Conservation (phyloP, 1,284 basidiomycete genomes). For the Leucoagaricus sp. region DNA sequence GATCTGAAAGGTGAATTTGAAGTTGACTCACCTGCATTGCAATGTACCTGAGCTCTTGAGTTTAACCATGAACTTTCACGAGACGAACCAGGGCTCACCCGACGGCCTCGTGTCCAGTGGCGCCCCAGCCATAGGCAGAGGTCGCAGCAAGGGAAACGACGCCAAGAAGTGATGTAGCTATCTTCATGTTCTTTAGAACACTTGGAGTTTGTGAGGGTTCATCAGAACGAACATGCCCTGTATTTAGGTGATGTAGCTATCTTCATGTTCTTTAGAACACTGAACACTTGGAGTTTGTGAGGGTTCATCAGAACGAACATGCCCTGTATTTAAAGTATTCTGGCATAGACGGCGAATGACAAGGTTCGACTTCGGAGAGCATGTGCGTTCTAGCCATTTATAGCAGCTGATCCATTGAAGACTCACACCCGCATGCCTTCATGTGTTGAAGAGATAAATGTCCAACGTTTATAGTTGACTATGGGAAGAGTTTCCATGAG, state of each 20-base stretch:
- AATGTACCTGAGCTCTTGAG: constrained; percentile 30
- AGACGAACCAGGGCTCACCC: constrained; percentile 27
- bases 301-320: not conserved
- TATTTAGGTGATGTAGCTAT: not conserved
- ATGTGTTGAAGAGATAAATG: not conserved
- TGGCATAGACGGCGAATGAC: not conserved
- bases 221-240: not conserved
- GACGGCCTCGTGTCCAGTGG: constrained; percentile 43
- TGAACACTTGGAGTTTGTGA: not conserved
- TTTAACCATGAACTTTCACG: not conserved
- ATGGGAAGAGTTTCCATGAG: not conserved
- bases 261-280: not conserved
- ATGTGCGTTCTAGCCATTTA: not conserved
- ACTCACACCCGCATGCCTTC: constrained; percentile 7
- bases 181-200: not conserved
- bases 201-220: not conserved
- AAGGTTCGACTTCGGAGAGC: not conserved
- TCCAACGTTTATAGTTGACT: not conserved
- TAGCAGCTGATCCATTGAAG: not conserved
- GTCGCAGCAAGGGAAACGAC: constrained; percentile 19
- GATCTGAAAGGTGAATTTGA: not conserved
- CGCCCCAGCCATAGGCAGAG: constrained; percentile 40
- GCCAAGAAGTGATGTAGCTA: not conserved
- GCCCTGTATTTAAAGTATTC: not conserved
- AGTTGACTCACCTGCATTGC: constrained; percentile 33